phyloP scores from a whole-genome alignment of 371 early-diverging fungal species.

The Mucor lusitanicus region DNA sequence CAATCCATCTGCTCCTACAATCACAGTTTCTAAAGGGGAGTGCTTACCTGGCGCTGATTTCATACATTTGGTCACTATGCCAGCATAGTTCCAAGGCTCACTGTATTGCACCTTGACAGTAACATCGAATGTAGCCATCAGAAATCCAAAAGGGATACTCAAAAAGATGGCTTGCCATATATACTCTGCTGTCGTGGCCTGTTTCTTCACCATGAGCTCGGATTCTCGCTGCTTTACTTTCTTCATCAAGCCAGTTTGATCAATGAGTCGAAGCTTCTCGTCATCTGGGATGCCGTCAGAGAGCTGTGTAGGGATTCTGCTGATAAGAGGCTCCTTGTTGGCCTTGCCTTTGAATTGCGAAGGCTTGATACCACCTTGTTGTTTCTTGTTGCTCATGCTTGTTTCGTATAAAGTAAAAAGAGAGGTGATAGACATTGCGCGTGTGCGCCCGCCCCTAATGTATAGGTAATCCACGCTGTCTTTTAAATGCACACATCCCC shows the following conservation, averaged over 20 bases:
- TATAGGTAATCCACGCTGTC: too few relatives aligned
- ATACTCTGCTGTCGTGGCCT: slow-evolving; percentile 41
- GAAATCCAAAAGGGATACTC: slow-evolving; percentile 55
- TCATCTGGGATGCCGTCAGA: slow-evolving; percentile 33
- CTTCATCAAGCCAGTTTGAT: slow-evolving; percentile 53
- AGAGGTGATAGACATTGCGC: background rate
- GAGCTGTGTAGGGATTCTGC: slow-evolving; percentile 31
- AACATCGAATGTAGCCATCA: slow-evolving; percentile 60
- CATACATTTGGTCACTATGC: slow-evolving; percentile 34
- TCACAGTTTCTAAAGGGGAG: background rate
- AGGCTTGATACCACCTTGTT: slow-evolving; percentile 15
- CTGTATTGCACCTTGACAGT: slow-evolving; percentile 60
- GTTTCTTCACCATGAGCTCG: slow-evolving; percentile 20
- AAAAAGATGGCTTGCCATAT: slow-evolving; percentile 60
- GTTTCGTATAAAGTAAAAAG: background rate
- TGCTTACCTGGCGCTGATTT: slow-evolving; percentile 63
- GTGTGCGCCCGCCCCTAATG: background rate
- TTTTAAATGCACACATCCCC: too few relatives aligned
- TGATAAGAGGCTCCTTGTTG: slow-evolving; percentile 33
- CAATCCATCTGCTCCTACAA: background rate
- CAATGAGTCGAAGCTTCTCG: slow-evolving; percentile 53
- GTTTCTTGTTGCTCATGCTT: background rate
- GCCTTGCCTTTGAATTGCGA: slow-evolving; percentile 17
- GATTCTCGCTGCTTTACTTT: slow-evolving; percentile 44
- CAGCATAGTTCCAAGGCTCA: slow-evolving; percentile 49